Percentiles rank a stretch among this genome's conserved stretches.
Conservation (phyloP, 2,329 filamentous ascomycete genomes). For the Talaromyces funiculosus region DNA sequence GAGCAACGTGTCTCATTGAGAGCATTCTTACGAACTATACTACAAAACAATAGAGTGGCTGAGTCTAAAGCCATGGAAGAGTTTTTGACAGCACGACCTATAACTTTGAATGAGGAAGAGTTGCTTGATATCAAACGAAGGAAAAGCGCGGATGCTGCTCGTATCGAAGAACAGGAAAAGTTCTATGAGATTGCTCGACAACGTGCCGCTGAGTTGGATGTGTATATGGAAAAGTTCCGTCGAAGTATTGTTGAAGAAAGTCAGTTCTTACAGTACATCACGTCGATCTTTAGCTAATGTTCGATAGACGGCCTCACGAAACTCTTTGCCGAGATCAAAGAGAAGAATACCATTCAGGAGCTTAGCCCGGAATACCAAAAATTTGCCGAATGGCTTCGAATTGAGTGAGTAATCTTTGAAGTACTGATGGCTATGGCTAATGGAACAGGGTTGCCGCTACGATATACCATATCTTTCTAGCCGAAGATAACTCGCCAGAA, state of each 20-base stretch:
- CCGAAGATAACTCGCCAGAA: conserved; percentile 96
- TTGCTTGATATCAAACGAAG: conserved; percentile 71
- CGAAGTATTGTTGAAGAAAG: conserved; percentile 65
- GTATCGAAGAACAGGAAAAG: conserved; percentile 83
- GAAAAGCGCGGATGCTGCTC: conserved; percentile 77
- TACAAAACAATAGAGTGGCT: conserved; percentile 79
- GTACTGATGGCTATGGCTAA: background rate
- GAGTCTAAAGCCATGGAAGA: conserved; percentile 76
- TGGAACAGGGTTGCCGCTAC: conserved; percentile 70
- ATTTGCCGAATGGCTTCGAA: conserved; percentile 95
- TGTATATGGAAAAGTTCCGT: conserved; percentile 87
- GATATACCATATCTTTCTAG: conserved; percentile 93
- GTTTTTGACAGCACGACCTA: conserved; percentile 69
- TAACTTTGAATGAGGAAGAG: conserved; percentile 75
- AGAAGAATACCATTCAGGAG: conserved; percentile 80
- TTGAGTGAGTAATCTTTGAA: conserved; percentile 55
- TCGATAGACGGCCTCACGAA: conserved; percentile 72
- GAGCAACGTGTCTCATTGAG: conserved; percentile 85
- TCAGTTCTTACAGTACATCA: conserved; percentile 44
- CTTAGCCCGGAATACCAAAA: conserved; percentile 95
- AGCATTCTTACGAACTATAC: conserved; percentile 78
- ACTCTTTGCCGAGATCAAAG: conserved; percentile 86
- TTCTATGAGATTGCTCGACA: conserved; percentile 95
- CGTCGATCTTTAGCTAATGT: conserved; percentile 6
- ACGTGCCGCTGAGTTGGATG: conserved; percentile 85